Percentiles rank a stretch among this genome's conserved stretches.
Evolutionary conservation across 305 asterid genomes (phyloP).

Genomic region (Fraxinus dipetala): DNA sequence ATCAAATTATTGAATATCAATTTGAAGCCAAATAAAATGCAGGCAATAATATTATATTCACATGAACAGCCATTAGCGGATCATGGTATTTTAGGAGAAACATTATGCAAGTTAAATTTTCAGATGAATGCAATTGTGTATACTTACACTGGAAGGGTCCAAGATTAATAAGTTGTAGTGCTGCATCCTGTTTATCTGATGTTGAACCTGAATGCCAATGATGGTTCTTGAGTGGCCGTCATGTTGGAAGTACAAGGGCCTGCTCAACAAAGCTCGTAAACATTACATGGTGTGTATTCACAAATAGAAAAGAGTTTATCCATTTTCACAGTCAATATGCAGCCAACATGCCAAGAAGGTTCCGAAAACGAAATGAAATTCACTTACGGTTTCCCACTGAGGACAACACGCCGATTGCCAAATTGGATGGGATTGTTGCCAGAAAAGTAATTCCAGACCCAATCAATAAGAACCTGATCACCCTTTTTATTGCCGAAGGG

Average conservation of each 20-base stretch:
- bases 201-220: conserved; percentile 77
- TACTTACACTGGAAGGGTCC: conserved; percentile 80
- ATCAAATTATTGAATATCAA: neutral
- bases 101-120: conserved; percentile 5
- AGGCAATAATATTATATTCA: neutral
- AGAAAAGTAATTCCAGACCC: conserved; percentile 89
- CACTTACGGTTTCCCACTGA: conserved; percentile 75
- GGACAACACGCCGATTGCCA: conserved; percentile 47
- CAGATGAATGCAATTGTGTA: conserved; percentile 15
- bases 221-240: conserved; percentile 95
- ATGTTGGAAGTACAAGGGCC: conserved; percentile 94
- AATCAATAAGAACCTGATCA: conserved; percentile 56
- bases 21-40: neutral
- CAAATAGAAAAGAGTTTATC: neutral
- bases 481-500: conserved; percentile 40
- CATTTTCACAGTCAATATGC: neutral
- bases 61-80: neutral
- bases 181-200: conserved; percentile 47
- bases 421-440: conserved; percentile 34
- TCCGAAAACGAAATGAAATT: conserved; percentile 13
- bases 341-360: neutral
- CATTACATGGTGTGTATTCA: conserved; percentile 14
- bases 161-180: conserved; percentile 65
- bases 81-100: conserved; percentile 3
- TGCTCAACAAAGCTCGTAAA: conserved; percentile 33